A percentile compares a stretch with the other conserved stretches of the same genome.
These are phyloP conservation scores for Phalaenopsis aphrodite DNA, from an alignment of 106 monocot species.

Conservation along the genomic window DNA sequence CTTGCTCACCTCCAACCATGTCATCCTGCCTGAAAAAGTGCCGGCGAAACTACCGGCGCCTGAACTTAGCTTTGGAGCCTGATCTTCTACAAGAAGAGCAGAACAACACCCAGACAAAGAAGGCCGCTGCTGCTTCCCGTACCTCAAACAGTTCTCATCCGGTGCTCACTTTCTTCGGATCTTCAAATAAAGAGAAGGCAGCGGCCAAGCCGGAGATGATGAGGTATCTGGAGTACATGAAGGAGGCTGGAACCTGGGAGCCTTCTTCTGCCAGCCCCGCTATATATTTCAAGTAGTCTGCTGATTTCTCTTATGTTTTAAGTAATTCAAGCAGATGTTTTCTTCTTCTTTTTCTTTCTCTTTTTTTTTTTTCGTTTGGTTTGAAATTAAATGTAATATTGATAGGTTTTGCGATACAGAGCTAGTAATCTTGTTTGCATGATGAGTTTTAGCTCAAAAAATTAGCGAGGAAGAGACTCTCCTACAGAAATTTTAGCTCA, in stretches of 20 bases:
- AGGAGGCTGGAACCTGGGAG: slow-evolving; percentile 42
- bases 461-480: no score
- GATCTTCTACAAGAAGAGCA: background rate
- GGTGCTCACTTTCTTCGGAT: background rate
- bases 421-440: no score
- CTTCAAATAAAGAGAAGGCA: slow-evolving; percentile 22
- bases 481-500: no score
- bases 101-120: background rate
- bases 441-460: no score
- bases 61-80: background rate
- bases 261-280: slow-evolving; percentile 21
- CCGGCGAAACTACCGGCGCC: background rate
- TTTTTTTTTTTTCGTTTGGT: no score
- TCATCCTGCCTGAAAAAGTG: background rate
- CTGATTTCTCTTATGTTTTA: background rate
- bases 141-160: background rate
- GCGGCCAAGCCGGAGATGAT: slow-evolving; percentile 34
- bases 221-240: slow-evolving; percentile 46
- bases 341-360: no score
- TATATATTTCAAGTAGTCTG: slow-evolving; percentile 27
- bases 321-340: no score
- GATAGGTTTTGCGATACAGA: no score
- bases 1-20: background rate
- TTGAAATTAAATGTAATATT: no score
- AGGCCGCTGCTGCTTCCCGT: background rate